Evolutionary conservation across 78 protist genomes (phyloP).

Genomic region (Chrysochromulina tobinii): DNA sequence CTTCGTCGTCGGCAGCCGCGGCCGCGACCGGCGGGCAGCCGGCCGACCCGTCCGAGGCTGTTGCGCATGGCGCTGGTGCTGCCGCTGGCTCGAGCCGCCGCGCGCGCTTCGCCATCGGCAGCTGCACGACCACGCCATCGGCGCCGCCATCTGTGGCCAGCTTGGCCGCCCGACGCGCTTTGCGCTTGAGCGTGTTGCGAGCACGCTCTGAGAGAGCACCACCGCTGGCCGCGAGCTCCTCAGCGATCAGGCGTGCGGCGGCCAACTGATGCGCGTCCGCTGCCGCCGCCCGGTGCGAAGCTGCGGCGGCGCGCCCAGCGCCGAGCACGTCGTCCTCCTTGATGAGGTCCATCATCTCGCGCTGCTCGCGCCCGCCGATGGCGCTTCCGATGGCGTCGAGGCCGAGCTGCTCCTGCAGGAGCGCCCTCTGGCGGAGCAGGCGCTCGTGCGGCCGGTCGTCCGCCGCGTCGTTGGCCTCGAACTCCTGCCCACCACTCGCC

Average conservation of each 20-base stretch:
- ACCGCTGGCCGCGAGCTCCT: neutral
- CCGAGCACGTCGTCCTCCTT: neutral
- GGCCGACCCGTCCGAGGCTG: too few species aligned
- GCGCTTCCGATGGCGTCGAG: neutral
- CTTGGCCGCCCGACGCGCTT: too few species aligned
- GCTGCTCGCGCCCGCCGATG: neutral
- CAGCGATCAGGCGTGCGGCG: neutral
- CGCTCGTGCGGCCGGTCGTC: neutral
- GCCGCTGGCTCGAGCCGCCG: too few species aligned
- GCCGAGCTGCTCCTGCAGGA: slow-evolving; percentile 11
- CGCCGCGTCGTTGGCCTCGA: neutral
- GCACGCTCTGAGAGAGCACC: neutral
- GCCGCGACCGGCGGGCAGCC: too few species aligned
- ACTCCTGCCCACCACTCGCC: slow-evolving; percentile 2
- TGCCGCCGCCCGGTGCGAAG: neutral
- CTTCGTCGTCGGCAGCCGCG: too few species aligned
- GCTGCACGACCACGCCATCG: too few species aligned
- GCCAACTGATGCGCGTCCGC: neutral
- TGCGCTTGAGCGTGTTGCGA: neutral
- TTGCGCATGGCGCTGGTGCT: too few species aligned
- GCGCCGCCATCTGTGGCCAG: too few species aligned
- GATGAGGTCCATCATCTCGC: neutral
- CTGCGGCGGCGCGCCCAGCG: neutral
- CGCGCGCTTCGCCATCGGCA: too few species aligned
- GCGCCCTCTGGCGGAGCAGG: neutral